Evolutionary conservation across 1,139 yeast genomes (phyloP), one percentile per base, ranked within the genome.

Genomic region (Yamadazyma aaseri): DNA sequence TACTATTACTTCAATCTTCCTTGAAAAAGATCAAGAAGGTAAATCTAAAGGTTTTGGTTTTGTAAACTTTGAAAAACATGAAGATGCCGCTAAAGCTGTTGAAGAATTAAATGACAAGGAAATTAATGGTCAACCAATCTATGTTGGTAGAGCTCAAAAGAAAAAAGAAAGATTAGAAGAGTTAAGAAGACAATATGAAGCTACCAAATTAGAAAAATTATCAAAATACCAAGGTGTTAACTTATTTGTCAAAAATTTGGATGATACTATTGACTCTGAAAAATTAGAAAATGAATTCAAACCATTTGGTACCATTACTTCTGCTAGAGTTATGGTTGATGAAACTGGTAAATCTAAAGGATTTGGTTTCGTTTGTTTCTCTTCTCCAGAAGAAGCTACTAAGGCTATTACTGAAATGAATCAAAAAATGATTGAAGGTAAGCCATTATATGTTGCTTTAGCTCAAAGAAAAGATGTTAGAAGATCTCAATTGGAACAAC

Each of bases 381-480:
- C 96, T 39, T 71, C 95, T 47, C 97, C 97, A 57, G 98, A 92
- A 68, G 98, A 92, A 77, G 98, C 99, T 51, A 86, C 96, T 56
- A 89, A 89, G 75, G 99, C 99, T 49, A 89, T 90, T 63, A 79
- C 94, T 55, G 98, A 92, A 75, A 90, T 92, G 96, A 89, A 90
- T 80, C 97, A 90, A 73, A 86, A 92, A 65, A 86, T 92, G 86
- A 79, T 92, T 55, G 81, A 81, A 55, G 90, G 94, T 63, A 92
- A 94, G 79, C 98, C 98, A 57, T 78, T 92, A 62, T 92, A 92
- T 65, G 99, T 92, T 68, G 97, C 97, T 47, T 82, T 94, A 61
- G 98, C 98, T 55, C 98, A 92, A 79, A 86, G 97, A 70, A 90
- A 89, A 75, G 98, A 92, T 58, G 96, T 87, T 45, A 89, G 99